A percentile compares a stretch with the other conserved stretches of the same genome.
These are phyloP conservation scores for Venturiaceae sp. DNA, from an alignment of 2,329 filamentous ascomycete species.

Conservation along the genomic window DNA sequence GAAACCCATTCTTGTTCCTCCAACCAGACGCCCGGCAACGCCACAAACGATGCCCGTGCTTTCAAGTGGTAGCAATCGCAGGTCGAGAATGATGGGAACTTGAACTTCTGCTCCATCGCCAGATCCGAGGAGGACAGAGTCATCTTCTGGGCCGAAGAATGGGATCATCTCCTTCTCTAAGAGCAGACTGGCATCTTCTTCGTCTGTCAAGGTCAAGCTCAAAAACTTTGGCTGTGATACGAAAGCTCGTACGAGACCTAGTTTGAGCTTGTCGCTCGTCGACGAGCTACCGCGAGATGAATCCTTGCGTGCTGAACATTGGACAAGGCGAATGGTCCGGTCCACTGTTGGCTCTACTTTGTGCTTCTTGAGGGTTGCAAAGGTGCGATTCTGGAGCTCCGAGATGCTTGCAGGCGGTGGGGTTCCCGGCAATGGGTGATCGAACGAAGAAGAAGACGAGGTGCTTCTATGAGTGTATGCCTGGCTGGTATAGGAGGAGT, in stretches of 20 bases:
- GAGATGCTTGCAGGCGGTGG: constrained; percentile 68
- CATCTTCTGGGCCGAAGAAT: constrained; percentile 29
- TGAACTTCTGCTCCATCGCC: constrained; percentile 52
- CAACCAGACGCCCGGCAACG: constrained; percentile 72
- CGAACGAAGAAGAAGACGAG: constrained; percentile 36
- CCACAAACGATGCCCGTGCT: constrained; percentile 93
- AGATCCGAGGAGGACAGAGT: constrained; percentile 64
- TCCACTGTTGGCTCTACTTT: constrained; percentile 66
- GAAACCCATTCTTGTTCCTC: constrained; percentile 48
- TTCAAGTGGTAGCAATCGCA: constrained; percentile 71
- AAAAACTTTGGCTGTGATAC: constrained; percentile 50
- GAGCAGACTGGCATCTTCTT: constrained; percentile 64
- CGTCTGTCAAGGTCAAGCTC: constrained; percentile 62
- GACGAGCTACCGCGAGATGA: constrained; percentile 17
- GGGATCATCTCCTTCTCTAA: constrained; percentile 58
- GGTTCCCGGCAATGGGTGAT: constrained; percentile 47
- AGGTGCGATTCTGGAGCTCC: constrained; percentile 76
- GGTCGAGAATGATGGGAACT: constrained; percentile 80
- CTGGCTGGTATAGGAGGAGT: constrained; percentile 52
- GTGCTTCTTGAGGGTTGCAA: constrained; percentile 69
- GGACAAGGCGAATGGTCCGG: constrained; percentile 59
- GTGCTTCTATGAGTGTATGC: constrained; percentile 33
- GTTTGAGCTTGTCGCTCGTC: constrained; percentile 24
- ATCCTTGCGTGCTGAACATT: constrained; percentile 62
- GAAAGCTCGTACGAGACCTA: constrained; percentile 38